phyloP scores from a whole-genome alignment of 805 yeast species.

The Zygosaccharomyces siamensis region DNA sequence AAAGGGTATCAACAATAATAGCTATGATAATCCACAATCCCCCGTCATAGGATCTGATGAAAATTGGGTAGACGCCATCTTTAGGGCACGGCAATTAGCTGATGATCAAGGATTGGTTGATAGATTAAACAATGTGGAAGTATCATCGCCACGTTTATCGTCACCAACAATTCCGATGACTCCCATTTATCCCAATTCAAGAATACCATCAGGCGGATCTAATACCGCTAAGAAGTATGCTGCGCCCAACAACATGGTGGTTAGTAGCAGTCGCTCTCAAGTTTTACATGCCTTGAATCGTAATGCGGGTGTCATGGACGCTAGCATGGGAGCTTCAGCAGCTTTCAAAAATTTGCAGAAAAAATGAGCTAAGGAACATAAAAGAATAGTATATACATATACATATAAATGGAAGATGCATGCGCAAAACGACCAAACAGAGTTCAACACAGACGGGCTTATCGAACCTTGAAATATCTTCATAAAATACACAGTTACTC shows the following conservation, averaged over 20 bases:
- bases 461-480: too few relatives aligned
- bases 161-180: conserved; percentile 8
- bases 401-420: not conserved
- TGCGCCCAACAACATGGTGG: conserved; percentile 30
- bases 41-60: conserved; percentile 45
- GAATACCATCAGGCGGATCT: conserved; percentile 2
- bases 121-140: conserved; percentile 10
- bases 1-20: conserved; percentile 19
- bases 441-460: too few relatives aligned
- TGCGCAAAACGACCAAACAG: too few relatives aligned
- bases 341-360: conserved; percentile 31
- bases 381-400: not conserved
- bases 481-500: not conserved
- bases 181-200: conserved; percentile 1
- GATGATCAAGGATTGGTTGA: conserved; percentile 25
- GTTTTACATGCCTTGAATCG: conserved; percentile 27
- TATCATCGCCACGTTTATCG: conserved; percentile 7
- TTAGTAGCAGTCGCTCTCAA: conserved; percentile 34
- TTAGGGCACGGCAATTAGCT: conserved; percentile 58
- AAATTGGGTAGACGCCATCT: conserved; percentile 66
- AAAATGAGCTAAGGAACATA: not conserved
- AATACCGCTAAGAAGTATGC: conserved; percentile 17
- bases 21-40: conserved; percentile 25
- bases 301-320: conserved; percentile 18
- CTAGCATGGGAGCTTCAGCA: conserved; percentile 35